Base-by-base conservation (phyloP, 176 grass and related monocot species). In the Leersia perrieri region DNA sequence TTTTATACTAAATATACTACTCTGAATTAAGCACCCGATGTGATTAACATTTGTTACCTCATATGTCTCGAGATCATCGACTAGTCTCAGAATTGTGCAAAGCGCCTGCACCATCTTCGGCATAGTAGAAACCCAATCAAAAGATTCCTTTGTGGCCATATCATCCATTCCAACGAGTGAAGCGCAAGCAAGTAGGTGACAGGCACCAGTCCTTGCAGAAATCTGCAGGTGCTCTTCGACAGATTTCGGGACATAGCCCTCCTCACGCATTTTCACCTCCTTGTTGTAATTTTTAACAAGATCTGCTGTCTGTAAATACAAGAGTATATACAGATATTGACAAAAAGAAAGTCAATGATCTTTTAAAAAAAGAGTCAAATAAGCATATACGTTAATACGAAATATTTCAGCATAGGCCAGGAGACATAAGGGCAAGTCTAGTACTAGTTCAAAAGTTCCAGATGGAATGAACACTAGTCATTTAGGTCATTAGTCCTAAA, bases 261-360 rank as follows among this genome's bases (percentile, higher is more conserved):
- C 75, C 42, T 77, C 38, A 2, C 75, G 75, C 75, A 32, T 45
- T 23, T 77, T 77, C 6, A 45, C 60, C 38, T 77, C 75, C 26
- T 6, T 77, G 10, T 64, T 44, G 16, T 32, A 77, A n/a, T 44
- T 44, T 23, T 18, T 64, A 32, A 77, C 75, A 0, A 64, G 60
- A 32, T 77, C 60, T 32, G 29, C 38, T 32, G 11, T 77, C 75
- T 77, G 60, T 5, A 45, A 4, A 64, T 33, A 33, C 0, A 41
- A 12, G 25, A 5, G 11, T 31, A 33, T 33, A 51, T 6, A 1
- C 0, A 8, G 15, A 74, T 0, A n/a, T 41, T 42, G 23, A 26
- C n/a, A 44, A n/a, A n/a, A n/a, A n/a, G n/a, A n/a, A n/a, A n/a
- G n/a, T n/a, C n/a, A n/a, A n/a, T n/a, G n/a, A n/a, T n/a, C n/a